Evolutionary conservation across 495 filamentous ascomycete species (phyloP), one percentile per base, ranked within the genome.

Genomic region (Trichoderma reesei): DNA sequence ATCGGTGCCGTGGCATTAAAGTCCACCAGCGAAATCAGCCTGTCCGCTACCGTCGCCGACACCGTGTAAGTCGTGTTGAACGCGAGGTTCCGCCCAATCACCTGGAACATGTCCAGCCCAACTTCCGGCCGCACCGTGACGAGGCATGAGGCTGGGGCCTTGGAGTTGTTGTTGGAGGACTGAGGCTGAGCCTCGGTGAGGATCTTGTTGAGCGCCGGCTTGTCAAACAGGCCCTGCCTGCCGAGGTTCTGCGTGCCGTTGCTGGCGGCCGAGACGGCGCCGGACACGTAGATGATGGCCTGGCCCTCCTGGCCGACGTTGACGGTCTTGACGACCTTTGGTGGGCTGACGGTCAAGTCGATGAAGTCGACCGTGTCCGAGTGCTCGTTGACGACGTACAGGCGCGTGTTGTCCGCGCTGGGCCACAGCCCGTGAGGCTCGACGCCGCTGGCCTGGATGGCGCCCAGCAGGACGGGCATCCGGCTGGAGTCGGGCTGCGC

Each of bases 371-470:
- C 65, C 11, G 67, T 71, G 59, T 71, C 69, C 26, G 42, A 63
- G 54, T 71, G 69, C 62, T 71, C 69, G 61, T 71, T 71, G 59
- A 71, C 63, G 39, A 67, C 65, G 41, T 71, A 71, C 61, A 71
- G 62, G 13, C 63, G 59, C 4, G 67, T 67, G 59, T 69, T 71
- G 61, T 69, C 69, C 20, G 69, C 46, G 41, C 63, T 67, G 26
- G 65, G 63, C 67, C 69, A 71, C 10, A 71, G 65, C 8, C 69
- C 67, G 61, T 71, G 69, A 16, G 69, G 69, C 42, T 71, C 61
- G 41, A 71, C 59, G 16, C 69, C 69, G 39, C 41, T 66, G 9
- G 69, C 54, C 26, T 3, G 11, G 34, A 71, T 69, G 7, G 46
- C 33, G 11, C 44, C 39, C 5, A 69, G n/a, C 20, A 59, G 65